A percentile compares a stretch with the other conserved stretches of the same genome.
phyloP scores from a whole-genome alignment of 2,329 filamentous ascomycete genomes.

The Aureobasidium sp. region DNA sequence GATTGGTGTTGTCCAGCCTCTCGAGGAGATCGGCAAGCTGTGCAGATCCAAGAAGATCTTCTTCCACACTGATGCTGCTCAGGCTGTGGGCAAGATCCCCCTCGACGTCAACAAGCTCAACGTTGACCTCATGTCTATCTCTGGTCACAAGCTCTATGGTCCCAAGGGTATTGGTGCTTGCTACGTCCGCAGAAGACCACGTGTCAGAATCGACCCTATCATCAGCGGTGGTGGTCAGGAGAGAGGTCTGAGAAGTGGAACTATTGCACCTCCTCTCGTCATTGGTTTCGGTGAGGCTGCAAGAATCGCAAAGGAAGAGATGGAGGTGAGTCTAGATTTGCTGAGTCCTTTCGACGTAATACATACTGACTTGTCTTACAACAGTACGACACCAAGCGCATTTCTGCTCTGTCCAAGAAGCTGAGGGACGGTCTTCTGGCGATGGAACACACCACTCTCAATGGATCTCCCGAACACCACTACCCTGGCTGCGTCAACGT shows the following conservation, averaged over 20 bases:
- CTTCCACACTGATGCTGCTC: constrained; percentile 94
- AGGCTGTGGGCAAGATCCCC: constrained; percentile 97
- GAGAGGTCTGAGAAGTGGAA: constrained; percentile 88
- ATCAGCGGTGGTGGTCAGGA: constrained; percentile 97
- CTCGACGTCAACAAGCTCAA: constrained; percentile 97
- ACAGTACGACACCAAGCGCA: constrained; percentile 86
- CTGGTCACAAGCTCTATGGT: constrained; percentile 96
- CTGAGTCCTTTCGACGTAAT: constrained; percentile 16
- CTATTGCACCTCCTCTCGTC: constrained; percentile 77
- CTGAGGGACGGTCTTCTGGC: constrained; percentile 74
- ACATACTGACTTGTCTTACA: constrained; percentile 16
- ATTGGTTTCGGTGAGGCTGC: constrained; percentile 96
- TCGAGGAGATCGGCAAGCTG: constrained; percentile 86
- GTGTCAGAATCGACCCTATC: constrained; percentile 89
- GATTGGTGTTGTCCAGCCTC: constrained; percentile 96
- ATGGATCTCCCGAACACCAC: constrained; percentile 74
- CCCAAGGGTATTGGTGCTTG: constrained; percentile 96
- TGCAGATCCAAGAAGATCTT: constrained; percentile 91
- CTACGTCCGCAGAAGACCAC: constrained; percentile 84
- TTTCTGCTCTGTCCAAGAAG: constrained; percentile 74
- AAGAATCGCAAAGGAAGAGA: constrained; percentile 81
- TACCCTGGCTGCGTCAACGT: constrained; percentile 98
- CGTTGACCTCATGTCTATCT: constrained; percentile 97
- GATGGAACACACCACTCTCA: constrained; percentile 87
- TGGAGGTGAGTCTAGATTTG: constrained; percentile 55